Percentiles rank a stretch among this genome's conserved stretches.
Conservation (phyloP, 495 filamentous ascomycete genomes). For the Daldinia concentrica region DNA sequence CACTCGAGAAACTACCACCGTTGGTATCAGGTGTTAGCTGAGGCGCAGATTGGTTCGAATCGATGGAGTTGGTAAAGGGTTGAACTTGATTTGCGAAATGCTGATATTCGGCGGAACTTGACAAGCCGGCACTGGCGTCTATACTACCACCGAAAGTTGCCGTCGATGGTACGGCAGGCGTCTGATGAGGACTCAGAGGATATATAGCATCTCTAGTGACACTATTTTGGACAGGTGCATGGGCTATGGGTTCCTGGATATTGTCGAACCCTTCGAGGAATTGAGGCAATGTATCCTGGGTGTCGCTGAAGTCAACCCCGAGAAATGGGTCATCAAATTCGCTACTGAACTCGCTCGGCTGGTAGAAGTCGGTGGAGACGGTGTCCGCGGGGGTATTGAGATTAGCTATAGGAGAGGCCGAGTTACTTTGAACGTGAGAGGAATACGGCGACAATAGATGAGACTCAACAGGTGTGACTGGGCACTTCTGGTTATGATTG, state of each 20-base stretch:
- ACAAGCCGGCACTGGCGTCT: slow-evolving; percentile 31
- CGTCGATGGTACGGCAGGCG: slow-evolving; percentile 42
- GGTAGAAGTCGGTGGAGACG: slow-evolving; percentile 53
- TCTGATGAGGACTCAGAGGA: slow-evolving; percentile 46
- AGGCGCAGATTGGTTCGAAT: slow-evolving; percentile 42
- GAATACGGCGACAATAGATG: slow-evolving; percentile 54
- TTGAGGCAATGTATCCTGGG: slow-evolving; percentile 46
- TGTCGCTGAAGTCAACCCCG: slow-evolving; percentile 49
- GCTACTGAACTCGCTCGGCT: slow-evolving; percentile 54
- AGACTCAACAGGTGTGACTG: slow-evolving; percentile 41
- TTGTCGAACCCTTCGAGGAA: slow-evolving; percentile 46
- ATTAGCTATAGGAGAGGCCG: slow-evolving; percentile 52
- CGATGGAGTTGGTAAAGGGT: slow-evolving; percentile 42
- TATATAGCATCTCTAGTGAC: slow-evolving; percentile 31
- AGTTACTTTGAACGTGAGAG: slow-evolving; percentile 49
- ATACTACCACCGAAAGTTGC: slow-evolving; percentile 26
- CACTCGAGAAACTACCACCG: slow-evolving; percentile 58
- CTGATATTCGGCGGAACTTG: slow-evolving; percentile 27
- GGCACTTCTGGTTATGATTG: slow-evolving; percentile 35
- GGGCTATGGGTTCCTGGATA: slow-evolving; percentile 27
- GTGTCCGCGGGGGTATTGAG: slow-evolving; percentile 57
- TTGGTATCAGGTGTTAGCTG: slow-evolving; percentile 61
- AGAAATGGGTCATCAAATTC: slow-evolving; percentile 54
- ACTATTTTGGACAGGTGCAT: slow-evolving; percentile 48
- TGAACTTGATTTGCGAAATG: slow-evolving; percentile 30